Evolutionary conservation across 2,329 filamentous ascomycete species (phyloP).

Genomic region (Verticillium longisporum): DNA sequence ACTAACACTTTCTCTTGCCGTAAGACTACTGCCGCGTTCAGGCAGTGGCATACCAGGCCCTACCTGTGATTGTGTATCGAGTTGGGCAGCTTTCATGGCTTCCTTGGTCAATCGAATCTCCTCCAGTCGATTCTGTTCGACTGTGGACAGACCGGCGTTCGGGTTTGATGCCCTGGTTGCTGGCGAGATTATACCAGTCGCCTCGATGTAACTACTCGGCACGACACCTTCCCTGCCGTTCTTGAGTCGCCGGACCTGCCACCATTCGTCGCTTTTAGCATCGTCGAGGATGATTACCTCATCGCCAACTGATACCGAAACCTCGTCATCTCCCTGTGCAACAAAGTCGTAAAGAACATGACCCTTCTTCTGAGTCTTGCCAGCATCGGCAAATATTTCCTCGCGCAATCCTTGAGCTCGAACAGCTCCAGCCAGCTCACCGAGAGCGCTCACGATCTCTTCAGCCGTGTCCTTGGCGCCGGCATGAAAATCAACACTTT

Average conservation of each 20-base stretch:
- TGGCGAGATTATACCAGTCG: conserved; percentile 60
- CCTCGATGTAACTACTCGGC: conserved; percentile 90
- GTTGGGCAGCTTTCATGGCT: conserved; percentile 52
- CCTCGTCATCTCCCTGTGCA: conserved; percentile 94
- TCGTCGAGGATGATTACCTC: conserved; percentile 90
- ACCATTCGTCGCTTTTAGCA: conserved; percentile 93
- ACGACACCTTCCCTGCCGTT: conserved; percentile 95
- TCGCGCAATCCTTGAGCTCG: conserved; percentile 79
- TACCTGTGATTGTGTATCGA: conserved; percentile 43
- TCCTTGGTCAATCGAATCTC: conserved; percentile 81
- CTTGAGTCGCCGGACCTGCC: conserved; percentile 85
- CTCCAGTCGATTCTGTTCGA: conserved; percentile 72
- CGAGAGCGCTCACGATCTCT: conserved; percentile 82
- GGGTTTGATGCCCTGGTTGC: conserved; percentile 40
- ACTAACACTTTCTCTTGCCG: conserved; percentile 59
- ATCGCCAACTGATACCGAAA: conserved; percentile 82
- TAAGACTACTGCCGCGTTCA: conserved; percentile 72
- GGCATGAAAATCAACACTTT: conserved; percentile 93
- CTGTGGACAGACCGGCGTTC: conserved; percentile 50
- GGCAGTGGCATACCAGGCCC: conserved; percentile 70
- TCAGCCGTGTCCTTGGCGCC: conserved; percentile 94
- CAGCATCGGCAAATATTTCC: conserved; percentile 73
- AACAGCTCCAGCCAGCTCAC: conserved; percentile 81
- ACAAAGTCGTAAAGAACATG: conserved; percentile 91
- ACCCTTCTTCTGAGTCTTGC: conserved; percentile 69